These are phyloP conservation scores for Leishmania mexicana DNA, from an alignment of 208 protist species.

Conservation along the genomic window DNA sequence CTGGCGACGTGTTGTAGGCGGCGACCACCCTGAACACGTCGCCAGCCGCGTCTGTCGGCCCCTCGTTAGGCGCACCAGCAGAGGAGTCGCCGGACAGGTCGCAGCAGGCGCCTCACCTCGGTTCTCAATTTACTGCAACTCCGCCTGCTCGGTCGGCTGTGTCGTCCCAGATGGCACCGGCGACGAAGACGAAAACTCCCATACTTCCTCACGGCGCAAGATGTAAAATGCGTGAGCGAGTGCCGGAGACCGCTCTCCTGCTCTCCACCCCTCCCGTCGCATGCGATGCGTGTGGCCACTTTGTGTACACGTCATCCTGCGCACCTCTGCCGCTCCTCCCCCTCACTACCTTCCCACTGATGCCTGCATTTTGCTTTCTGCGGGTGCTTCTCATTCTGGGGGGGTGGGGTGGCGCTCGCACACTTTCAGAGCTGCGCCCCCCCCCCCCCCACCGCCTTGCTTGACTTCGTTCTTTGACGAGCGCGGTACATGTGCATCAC, in stretches of 20 bases:
- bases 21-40: neutral
- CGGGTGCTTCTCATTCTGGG: too few relatives aligned
- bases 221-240: neutral
- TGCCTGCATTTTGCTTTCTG: too few relatives aligned
- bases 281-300: neutral
- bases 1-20: neutral
- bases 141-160: neutral
- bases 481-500: too few relatives aligned
- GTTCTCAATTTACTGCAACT: neutral
- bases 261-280: neutral
- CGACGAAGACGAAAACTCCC: neutral
- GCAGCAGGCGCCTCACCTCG: neutral
- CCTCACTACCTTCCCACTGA: too few relatives aligned
- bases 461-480: too few relatives aligned
- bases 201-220: neutral
- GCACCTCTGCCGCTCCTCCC: neutral
- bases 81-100: too few relatives aligned
- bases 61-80: neutral
- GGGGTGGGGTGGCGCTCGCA: too few relatives aligned
- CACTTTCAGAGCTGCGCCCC: too few relatives aligned
- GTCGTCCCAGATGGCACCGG: neutral
- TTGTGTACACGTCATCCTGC: too few relatives aligned
- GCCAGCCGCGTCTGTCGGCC: neutral
- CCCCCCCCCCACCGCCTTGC: too few relatives aligned
- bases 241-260: neutral